A percentile compares a stretch with the other conserved stretches of the same genome.
phyloP scores from a whole-genome alignment of 2,329 filamentous ascomycete species.

The Diaporthe citriasiana region DNA sequence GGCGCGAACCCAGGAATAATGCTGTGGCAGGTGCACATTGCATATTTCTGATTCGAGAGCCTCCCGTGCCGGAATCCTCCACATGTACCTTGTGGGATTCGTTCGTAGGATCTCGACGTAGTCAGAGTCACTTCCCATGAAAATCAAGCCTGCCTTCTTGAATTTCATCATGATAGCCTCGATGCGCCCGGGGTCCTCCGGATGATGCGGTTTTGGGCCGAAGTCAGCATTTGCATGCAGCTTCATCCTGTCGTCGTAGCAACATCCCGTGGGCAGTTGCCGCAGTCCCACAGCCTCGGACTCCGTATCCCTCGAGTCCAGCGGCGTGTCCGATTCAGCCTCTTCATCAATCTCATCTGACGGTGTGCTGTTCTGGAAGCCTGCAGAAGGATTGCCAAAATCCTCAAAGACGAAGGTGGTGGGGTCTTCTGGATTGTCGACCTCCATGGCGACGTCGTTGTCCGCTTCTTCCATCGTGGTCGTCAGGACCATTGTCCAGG shows the following conservation, averaged over 20 bases:
- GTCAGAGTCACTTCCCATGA: slow-evolving; percentile 68
- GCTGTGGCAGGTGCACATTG: slow-evolving; percentile 81
- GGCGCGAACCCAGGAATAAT: slow-evolving; percentile 82
- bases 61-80: slow-evolving; percentile 82
- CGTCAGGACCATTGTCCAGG: slow-evolving; percentile 30
- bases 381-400: slow-evolving; percentile 49
- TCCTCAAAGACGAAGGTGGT: slow-evolving; percentile 55
- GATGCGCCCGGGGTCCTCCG: slow-evolving; percentile 93
- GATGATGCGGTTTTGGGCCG: slow-evolving; percentile 83
- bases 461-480: slow-evolving; percentile 46
- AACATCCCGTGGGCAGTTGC: slow-evolving; percentile 79
- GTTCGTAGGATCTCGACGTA: slow-evolving; percentile 65
- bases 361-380: slow-evolving; percentile 38
- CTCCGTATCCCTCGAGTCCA: slow-evolving; percentile 47
- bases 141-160: slow-evolving; percentile 84
- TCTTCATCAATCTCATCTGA: slow-evolving; percentile 54
- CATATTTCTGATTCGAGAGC: slow-evolving; percentile 86
- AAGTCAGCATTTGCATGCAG: slow-evolving; percentile 90
- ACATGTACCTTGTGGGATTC: slow-evolving; percentile 74
- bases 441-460: slow-evolving; percentile 55
- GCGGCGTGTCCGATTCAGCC: slow-evolving; percentile 47
- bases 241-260: slow-evolving; percentile 96
- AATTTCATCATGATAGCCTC: slow-evolving; percentile 94
- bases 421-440: slow-evolving; percentile 58
- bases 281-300: slow-evolving; percentile 54